These are phyloP conservation scores for Scheffersomyces stambukii DNA, from an alignment of 1,139 yeast species.

Conservation along the genomic window DNA sequence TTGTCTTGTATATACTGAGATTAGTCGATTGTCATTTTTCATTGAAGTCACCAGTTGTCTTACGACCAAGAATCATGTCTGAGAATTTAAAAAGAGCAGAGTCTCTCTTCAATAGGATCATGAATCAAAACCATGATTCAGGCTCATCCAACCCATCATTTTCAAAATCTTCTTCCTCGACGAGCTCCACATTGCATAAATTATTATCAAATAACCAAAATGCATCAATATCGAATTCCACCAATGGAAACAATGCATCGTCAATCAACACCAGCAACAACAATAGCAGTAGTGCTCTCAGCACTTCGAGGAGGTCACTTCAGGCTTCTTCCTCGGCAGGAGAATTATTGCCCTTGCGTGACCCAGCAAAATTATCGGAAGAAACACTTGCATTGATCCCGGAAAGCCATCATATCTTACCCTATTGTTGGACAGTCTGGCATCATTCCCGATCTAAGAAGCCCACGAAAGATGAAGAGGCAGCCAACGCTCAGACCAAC, in stretches of 20 bases:
- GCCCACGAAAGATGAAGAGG: conserved; percentile 8
- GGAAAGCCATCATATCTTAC: conserved; percentile 35
- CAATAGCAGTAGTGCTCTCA: conserved; percentile 5
- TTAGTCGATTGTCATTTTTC: too few species aligned
- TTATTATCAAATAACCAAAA: conserved; percentile 10
- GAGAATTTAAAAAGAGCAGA: conserved; percentile 50
- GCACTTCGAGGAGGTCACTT: conserved; percentile 4
- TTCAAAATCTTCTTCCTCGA: conserved; percentile 1
- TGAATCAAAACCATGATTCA: conserved; percentile 31
- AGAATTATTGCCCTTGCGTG: conserved; percentile 31
- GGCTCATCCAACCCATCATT: too few species aligned
- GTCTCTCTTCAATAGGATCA: conserved; percentile 45
- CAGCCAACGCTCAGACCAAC: conserved; percentile 5
- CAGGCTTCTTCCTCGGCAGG: conserved; percentile 3
- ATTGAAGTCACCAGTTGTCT: neutral
- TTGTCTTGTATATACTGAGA: too few species aligned
- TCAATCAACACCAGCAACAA: conserved; percentile 6
- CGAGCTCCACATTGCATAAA: conserved; percentile 3
- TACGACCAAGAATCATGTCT: conserved; percentile 25
- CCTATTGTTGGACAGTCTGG: conserved; percentile 51
- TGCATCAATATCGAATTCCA: conserved; percentile 6
- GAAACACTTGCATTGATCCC: conserved; percentile 30
- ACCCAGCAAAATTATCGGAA: conserved; percentile 29
- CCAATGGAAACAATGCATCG: too few species aligned
- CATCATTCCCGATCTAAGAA: conserved; percentile 36